A percentile compares a stretch with the other conserved stretches of the same genome.
phyloP scores from a whole-genome alignment of 108 stramenopile genomes.

The Conticribra guillardii region DNA sequence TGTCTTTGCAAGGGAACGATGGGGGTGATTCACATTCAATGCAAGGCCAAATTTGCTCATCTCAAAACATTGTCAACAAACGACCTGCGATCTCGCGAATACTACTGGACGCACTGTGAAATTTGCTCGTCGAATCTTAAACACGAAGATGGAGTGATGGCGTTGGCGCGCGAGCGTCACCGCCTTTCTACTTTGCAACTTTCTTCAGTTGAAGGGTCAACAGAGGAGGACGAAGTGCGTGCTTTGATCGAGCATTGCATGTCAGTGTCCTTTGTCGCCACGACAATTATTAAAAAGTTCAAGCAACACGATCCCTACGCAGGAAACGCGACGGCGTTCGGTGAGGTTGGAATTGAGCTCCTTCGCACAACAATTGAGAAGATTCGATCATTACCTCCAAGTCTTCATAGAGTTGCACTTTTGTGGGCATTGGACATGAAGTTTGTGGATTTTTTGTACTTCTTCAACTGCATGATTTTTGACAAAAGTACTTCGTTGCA shows the following conservation, averaged over 20 bases:
- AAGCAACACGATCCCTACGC: background rate
- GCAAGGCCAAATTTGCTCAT: conserved; percentile 21
- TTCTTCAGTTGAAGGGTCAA: background rate
- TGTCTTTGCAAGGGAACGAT: conserved; percentile 23
- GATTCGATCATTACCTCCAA: background rate
- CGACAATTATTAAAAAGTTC: conserved; percentile 18
- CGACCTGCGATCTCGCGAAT: conserved; percentile 9
- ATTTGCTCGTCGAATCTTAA: background rate
- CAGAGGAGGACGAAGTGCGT: background rate
- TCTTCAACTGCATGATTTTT: conserved; percentile 13
- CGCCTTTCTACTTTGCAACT: background rate
- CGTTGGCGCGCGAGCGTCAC: conserved; percentile 15
- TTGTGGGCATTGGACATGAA: conserved; percentile 17
- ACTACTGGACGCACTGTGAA: conserved; percentile 22
- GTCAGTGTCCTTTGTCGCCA: conserved; percentile 16
- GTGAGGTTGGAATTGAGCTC: background rate
- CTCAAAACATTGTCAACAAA: conserved; percentile 5
- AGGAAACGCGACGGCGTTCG: no score
- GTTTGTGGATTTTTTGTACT: conserved; percentile 24
- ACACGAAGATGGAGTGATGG: conserved; percentile 6
- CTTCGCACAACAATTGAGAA: conserved; percentile 2
- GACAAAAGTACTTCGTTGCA: conserved; percentile 2
- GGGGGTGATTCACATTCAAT: conserved; percentile 5
- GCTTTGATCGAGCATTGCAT: conserved; percentile 13
- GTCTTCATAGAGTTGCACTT: background rate